phyloP scores from a whole-genome alignment of 768 basidiomycete species.

The Lactarius deliciosus region DNA sequence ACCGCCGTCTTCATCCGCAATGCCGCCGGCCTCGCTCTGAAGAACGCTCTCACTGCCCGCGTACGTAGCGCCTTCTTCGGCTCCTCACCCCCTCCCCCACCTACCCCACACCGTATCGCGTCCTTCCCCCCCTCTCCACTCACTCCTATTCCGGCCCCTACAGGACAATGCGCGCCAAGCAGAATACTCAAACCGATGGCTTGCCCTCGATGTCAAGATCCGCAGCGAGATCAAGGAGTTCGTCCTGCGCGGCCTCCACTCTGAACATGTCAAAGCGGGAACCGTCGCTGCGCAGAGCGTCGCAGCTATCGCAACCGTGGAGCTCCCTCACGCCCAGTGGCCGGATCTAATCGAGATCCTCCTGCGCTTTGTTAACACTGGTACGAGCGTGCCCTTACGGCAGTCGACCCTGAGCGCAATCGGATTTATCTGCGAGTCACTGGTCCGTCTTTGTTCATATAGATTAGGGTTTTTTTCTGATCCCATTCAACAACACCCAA shows the following conservation, averaged over 20 bases:
- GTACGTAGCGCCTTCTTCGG: conserved; percentile 49
- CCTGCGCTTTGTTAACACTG: conserved; percentile 81
- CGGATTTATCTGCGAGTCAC: conserved; percentile 95
- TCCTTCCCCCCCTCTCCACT: background rate
- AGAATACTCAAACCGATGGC: conserved; percentile 79
- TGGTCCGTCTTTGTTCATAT: conserved; percentile 57
- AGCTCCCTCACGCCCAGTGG: conserved; percentile 89
- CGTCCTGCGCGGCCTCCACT: conserved; percentile 78
- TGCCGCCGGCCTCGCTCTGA: conserved; percentile 95
- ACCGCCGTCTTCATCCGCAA: conserved; percentile 76
- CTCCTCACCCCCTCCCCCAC: conserved; percentile 21
- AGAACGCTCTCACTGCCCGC: conserved; percentile 89
- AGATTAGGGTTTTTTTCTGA: background rate
- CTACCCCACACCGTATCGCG: background rate
- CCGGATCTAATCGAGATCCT: conserved; percentile 85
- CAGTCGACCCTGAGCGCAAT: conserved; percentile 92
- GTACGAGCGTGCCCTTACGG: conserved; percentile 65
- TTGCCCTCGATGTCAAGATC: conserved; percentile 63
- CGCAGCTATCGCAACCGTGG: conserved; percentile 90
- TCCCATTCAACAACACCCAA: background rate
- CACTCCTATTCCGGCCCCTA: conserved; percentile 22
- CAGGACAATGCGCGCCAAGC: conserved; percentile 76
- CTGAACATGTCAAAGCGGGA: conserved; percentile 68
- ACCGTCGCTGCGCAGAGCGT: conserved; percentile 91
- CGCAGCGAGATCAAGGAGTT: conserved; percentile 86